A percentile compares a stretch with the other conserved stretches of the same genome.
These are phyloP conservation scores for Schrenkiella parvula DNA, from an alignment of 345 rosid genomes.

Conservation along the genomic window DNA sequence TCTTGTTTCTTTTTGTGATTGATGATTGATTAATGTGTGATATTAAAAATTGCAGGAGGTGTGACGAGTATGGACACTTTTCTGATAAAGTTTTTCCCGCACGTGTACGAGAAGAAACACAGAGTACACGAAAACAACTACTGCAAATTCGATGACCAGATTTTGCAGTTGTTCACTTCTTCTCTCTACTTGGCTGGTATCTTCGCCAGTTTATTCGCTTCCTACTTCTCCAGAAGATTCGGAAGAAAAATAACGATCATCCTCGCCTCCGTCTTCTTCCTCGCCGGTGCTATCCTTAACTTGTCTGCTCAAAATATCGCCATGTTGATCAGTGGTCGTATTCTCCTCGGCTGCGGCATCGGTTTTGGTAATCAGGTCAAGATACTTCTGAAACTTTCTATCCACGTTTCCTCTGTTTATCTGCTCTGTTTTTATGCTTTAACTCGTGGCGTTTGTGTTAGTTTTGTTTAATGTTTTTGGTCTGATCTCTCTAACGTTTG, in stretches of 20 bases:
- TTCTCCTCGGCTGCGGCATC: slow-evolving; percentile 58
- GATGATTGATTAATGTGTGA: neutral
- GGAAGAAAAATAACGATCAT: slow-evolving; percentile 59
- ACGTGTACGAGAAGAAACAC: slow-evolving; percentile 61
- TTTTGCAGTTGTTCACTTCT: slow-evolving; percentile 71
- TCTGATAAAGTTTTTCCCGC: slow-evolving; percentile 53
- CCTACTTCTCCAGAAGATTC: slow-evolving; percentile 32
- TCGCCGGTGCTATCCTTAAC: slow-evolving; percentile 53
- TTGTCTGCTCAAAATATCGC: slow-evolving; percentile 34
- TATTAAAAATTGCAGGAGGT: slow-evolving; percentile 45
- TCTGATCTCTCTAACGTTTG: neutral
- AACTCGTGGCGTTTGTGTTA: neutral
- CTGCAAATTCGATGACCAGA: slow-evolving; percentile 60
- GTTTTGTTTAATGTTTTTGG: neutral
- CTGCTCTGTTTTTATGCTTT: neutral
- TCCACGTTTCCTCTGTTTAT: neutral
- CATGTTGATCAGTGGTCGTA: slow-evolving; percentile 61
- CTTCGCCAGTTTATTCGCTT: slow-evolving; percentile 47
- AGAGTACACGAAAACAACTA: slow-evolving; percentile 57
- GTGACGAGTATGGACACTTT: slow-evolving; percentile 81
- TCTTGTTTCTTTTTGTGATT: neutral
- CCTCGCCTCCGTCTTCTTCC: slow-evolving; percentile 59
- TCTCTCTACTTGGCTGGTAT: slow-evolving; percentile 76
- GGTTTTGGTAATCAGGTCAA: slow-evolving; percentile 76
- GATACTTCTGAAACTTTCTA: neutral